A percentile compares a stretch with the other conserved stretches of the same genome.
phyloP scores from a whole-genome alignment of 2,329 filamentous ascomycete species.

The Ambrosiella cleistominuta region DNA sequence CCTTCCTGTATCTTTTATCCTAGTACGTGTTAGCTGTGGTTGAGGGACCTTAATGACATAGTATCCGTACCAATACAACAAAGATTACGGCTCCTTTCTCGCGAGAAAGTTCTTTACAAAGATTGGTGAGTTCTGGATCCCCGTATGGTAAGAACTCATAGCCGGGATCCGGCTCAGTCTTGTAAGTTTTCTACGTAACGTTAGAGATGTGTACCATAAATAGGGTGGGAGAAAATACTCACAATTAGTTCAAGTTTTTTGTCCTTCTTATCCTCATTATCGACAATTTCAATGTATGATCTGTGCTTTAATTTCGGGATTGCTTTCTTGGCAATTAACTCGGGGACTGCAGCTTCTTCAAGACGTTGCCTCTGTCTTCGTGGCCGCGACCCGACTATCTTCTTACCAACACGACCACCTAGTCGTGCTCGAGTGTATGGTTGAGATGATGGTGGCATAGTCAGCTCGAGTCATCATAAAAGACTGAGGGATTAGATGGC shows the following conservation, averaged over 20 bases:
- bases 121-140: slow-evolving; percentile 39
- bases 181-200: slow-evolving; percentile 31
- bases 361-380: not conserved
- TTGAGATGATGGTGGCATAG: not conserved
- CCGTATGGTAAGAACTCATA: slow-evolving; percentile 47
- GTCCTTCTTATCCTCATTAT: slow-evolving; percentile 42
- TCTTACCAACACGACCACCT: not conserved
- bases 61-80: slow-evolving; percentile 40
- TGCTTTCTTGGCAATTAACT: slow-evolving; percentile 23
- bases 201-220: slow-evolving; percentile 9
- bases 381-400: not conserved
- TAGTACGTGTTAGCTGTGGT: slow-evolving; percentile 13
- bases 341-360: not conserved
- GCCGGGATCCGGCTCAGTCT: slow-evolving; percentile 36
- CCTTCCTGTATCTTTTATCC: slow-evolving; percentile 20
- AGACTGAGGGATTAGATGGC: not conserved
- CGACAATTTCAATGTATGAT: slow-evolving; percentile 45
- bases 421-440: not conserved
- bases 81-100: slow-evolving; percentile 46
- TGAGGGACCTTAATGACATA: not conserved
- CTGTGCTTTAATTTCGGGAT: slow-evolving; percentile 36
- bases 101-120: slow-evolving; percentile 48
- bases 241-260: slow-evolving; percentile 47
- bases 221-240: slow-evolving; percentile 14
- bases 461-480: not conserved